Percentiles rank a stretch among this genome's conserved stretches.
These are phyloP conservation scores for Penicillium crustosum DNA, from an alignment of 2,329 filamentous ascomycete species.

Conservation along the genomic window DNA sequence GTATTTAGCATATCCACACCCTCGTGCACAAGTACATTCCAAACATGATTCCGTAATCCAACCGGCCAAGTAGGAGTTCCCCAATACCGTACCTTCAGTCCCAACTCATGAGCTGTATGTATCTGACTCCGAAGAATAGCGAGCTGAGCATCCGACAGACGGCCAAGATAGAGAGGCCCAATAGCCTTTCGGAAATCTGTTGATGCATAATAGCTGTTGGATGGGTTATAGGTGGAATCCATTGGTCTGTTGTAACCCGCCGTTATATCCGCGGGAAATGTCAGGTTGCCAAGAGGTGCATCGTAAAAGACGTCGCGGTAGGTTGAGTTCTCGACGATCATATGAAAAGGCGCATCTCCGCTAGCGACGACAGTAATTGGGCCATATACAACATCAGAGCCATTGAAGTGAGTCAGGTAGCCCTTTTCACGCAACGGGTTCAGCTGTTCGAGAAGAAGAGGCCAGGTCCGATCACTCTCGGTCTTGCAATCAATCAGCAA, in stretches of 20 bases:
- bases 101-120: slow-evolving; percentile 49
- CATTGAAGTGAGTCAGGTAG: slow-evolving; percentile 49
- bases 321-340: slow-evolving; percentile 37
- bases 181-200: slow-evolving; percentile 57
- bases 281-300: slow-evolving; percentile 42
- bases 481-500: slow-evolving; percentile 72
- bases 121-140: slow-evolving; percentile 49
- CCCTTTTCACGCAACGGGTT: slow-evolving; percentile 42
- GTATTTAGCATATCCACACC: slow-evolving; percentile 63
- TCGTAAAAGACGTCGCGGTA: slow-evolving; percentile 54
- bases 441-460: slow-evolving; percentile 38
- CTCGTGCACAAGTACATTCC: slow-evolving; percentile 56
- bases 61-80: slow-evolving; percentile 59
- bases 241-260: neutral
- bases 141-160: slow-evolving; percentile 49
- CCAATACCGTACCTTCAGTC: slow-evolving; percentile 62
- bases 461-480: slow-evolving; percentile 39
- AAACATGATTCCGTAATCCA: slow-evolving; percentile 55
- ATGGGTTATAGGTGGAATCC: slow-evolving; percentile 43
- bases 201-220: slow-evolving; percentile 68
- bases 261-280: neutral
- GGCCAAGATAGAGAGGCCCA: slow-evolving; percentile 51
- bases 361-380: slow-evolving; percentile 51
- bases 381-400: slow-evolving; percentile 33
- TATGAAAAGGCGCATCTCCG: slow-evolving; percentile 48